Base-by-base conservation (phyloP, 495 filamentous ascomycete genomes). In the Penicillium pulvis region DNA sequence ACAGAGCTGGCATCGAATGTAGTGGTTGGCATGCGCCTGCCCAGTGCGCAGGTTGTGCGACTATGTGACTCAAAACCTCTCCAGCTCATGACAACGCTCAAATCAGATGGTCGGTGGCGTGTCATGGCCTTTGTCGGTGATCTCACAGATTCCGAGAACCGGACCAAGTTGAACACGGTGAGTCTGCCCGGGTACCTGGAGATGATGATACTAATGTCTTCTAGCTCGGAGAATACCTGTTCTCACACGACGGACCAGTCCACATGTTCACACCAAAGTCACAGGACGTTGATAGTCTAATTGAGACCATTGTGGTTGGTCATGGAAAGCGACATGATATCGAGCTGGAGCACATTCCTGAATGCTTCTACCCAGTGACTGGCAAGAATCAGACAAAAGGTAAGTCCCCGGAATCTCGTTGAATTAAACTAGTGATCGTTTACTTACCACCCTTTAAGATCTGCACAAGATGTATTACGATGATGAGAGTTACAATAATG, bases 381-480 rank as follows among this genome's bases (percentile, higher is more conserved):
- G 84, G 85, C 4, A 81, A 82, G 64, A 86, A 82, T 72, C 75
- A 77, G 36, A 84, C 87, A 31, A 76, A 80, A 74, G 80, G 85
- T 86, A 60, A 58, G 67, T 23, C 50, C 33, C 30, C 59, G 10
- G 2, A 12, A 26, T 20, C 10, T 51, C 6, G 14, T 10, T 12
- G 3, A 23, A 23, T 23, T 46, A 5, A 23, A 46, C 0, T 3
- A 10, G 33, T 14, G 3, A 10, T 5, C 16, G 6, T 5, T 57
- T 42, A 47, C 35, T 47, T 3, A 53, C 24, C 17, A 46, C 20
- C 28, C 6, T 28, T 6, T 1, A 36, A 87, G 86, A 84, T 58
- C 61, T 86, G 2, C 79, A 85, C 51, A 89, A 89, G 56, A 78
- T 84, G 5, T 90, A 80, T 67, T 81, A 83, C 36, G 87, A 91